Percentiles rank a stretch among this genome's conserved stretches.
Evolutionary conservation across 805 yeast genomes (phyloP).

Genomic region (Lipomyces chichibuensis): DNA sequence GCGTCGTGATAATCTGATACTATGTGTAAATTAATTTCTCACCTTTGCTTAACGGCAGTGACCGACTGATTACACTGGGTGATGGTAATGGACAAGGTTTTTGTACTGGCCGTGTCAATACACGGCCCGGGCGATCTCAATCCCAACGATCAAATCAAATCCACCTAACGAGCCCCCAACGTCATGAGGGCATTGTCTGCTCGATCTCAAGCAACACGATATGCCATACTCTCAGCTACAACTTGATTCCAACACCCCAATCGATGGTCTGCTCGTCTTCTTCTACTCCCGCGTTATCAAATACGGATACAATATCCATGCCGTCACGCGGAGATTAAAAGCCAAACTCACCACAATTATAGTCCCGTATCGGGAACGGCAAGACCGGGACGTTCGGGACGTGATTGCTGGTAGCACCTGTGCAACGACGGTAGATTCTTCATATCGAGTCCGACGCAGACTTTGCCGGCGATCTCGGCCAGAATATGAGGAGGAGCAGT

Average conservation of each 20-base stretch:
- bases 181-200: too few species aligned
- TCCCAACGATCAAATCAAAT: too few species aligned
- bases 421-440: not conserved
- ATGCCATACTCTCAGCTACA: not conserved
- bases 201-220: not conserved
- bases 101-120: too few species aligned
- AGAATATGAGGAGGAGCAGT: not conserved
- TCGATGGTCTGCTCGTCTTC: constrained; percentile 3
- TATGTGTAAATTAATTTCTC: too few species aligned
- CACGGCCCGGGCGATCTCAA: too few species aligned
- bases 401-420: not conserved
- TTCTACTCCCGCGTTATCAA: constrained; percentile 13
- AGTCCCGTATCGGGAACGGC: not conserved
- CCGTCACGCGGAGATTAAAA: not conserved
- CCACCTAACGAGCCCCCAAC: too few species aligned
- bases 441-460: not conserved
- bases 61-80: too few species aligned
- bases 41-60: too few species aligned
- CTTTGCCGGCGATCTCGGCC: not conserved
- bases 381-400: not conserved
- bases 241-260: not conserved
- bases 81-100: too few species aligned
- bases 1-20: too few species aligned
- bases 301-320: constrained; percentile 5
- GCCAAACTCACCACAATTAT: not conserved